These are phyloP conservation scores for Globisporangium irregulare DNA, from an alignment of 352 stramenopile species.

Conservation along the genomic window DNA sequence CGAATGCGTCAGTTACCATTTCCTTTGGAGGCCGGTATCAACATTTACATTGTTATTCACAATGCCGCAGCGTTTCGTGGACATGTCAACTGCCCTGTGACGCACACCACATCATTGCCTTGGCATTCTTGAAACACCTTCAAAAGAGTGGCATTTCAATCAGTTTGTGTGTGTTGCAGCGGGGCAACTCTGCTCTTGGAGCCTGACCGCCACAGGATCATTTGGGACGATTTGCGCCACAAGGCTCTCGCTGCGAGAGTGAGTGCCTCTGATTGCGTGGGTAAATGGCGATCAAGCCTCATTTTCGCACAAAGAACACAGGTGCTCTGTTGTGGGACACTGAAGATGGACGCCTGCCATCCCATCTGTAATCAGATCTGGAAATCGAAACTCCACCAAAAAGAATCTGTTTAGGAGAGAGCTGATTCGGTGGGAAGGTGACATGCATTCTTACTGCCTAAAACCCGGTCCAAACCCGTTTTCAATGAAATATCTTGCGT, in stretches of 20 bases:
- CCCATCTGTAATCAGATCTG: slow-evolving; percentile 11
- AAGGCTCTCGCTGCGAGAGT: neutral
- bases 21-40: neutral
- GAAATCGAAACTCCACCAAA: slow-evolving; percentile 1
- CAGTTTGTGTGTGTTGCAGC: neutral
- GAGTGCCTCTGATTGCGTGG: neutral
- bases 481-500: neutral
- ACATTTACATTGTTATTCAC: neutral
- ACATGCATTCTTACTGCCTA: neutral
- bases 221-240: neutral
- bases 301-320: neutral
- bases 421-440: slow-evolving; percentile 6
- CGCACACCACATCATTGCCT: neutral
- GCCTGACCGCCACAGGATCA: neutral
- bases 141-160: neutral
- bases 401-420: neutral
- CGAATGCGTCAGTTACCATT: too few species aligned
- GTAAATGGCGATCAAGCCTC: neutral
- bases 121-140: neutral
- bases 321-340: neutral
- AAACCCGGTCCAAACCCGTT: neutral
- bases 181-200: neutral
- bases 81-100: neutral
- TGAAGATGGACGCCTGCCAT: neutral
- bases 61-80: neutral